Evolutionary conservation across 106 monocot genomes (phyloP).

Genomic region (Hemerocallis citrina): DNA sequence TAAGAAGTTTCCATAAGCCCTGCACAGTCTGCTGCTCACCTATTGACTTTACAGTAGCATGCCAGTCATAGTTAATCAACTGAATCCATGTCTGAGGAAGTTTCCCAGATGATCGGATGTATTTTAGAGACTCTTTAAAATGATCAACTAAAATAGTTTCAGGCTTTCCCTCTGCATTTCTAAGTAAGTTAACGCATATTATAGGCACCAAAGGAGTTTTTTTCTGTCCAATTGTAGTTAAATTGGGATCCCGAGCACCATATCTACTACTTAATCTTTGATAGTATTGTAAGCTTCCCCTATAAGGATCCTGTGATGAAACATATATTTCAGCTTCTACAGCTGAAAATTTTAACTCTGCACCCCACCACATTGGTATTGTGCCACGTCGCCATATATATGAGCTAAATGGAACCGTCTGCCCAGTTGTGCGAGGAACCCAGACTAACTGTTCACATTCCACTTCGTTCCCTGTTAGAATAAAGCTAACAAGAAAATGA

Average conservation of each 20-base stretch:
- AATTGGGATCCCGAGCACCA: slow-evolving; percentile 32
- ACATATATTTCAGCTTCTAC: slow-evolving; percentile 98
- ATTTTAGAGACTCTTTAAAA: slow-evolving; percentile 68
- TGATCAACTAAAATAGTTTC: slow-evolving; percentile 83
- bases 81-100: slow-evolving; percentile 65
- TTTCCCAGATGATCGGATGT: slow-evolving; percentile 45
- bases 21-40: slow-evolving; percentile 90
- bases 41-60: slow-evolving; percentile 71
- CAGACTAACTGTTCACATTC: slow-evolving; percentile 99
- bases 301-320: slow-evolving; percentile 78
- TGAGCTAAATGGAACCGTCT: slow-evolving; percentile 63
- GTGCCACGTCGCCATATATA: slow-evolving; percentile 96
- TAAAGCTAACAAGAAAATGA: background rate
- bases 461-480: slow-evolving; percentile 82
- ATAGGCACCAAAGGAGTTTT: slow-evolving; percentile 74
- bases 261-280: slow-evolving; percentile 88
- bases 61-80: slow-evolving; percentile 99
- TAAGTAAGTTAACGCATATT: slow-evolving; percentile 86
- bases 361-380: slow-evolving; percentile 99
- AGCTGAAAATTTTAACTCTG: slow-evolving; percentile 77
- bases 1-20: slow-evolving; percentile 84
- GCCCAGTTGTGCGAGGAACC: slow-evolving; percentile 33
- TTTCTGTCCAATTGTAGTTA: slow-evolving; percentile 44
- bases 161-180: slow-evolving; percentile 68
- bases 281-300: slow-evolving; percentile 76